Conservation (phyloP, 192 early-diverging fungal species). For the Phlyctochytrium arcticum region DNA sequence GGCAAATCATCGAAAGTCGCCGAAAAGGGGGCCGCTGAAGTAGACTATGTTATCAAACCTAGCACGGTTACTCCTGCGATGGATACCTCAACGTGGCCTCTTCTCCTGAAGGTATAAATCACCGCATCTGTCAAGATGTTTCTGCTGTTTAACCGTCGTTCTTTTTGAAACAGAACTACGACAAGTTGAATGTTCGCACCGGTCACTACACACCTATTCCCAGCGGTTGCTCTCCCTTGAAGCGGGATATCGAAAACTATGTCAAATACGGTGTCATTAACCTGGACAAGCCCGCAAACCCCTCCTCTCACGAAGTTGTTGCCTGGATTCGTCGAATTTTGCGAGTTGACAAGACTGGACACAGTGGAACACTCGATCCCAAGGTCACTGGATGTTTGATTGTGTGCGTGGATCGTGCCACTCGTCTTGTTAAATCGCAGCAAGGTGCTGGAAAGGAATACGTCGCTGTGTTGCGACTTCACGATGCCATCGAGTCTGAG, state of each 20-base stretch:
- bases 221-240: conserved; percentile 88
- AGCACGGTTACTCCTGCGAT: conserved; percentile 67
- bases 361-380: conserved; percentile 97
- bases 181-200: conserved; percentile 95
- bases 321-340: conserved; percentile 99
- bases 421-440: conserved; percentile 98
- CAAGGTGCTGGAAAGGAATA: conserved; percentile 99
- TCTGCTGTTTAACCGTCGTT: not conserved
- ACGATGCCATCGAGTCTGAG: conserved; percentile 87
- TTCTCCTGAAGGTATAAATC: conserved; percentile 71
- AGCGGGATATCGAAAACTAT: conserved; percentile 87
- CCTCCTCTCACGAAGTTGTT: conserved; percentile 99
- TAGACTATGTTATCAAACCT: conserved; percentile 76
- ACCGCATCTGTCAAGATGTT: no score
- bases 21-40: conserved; percentile 1
- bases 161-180: conserved; percentile 67
- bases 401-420: conserved; percentile 98
- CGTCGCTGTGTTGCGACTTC: conserved; percentile 90
- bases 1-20: conserved; percentile 9
- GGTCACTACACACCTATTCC: conserved; percentile 98
- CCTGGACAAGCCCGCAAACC: conserved; percentile 99
- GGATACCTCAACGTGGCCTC: conserved; percentile 93
- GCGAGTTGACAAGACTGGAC: conserved; percentile 96
- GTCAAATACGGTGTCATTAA: conserved; percentile 98
- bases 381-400: conserved; percentile 99